These are phyloP conservation scores for Cicer yamashitae DNA, from an alignment of 306 rosid genomes.

Conservation along the genomic window DNA sequence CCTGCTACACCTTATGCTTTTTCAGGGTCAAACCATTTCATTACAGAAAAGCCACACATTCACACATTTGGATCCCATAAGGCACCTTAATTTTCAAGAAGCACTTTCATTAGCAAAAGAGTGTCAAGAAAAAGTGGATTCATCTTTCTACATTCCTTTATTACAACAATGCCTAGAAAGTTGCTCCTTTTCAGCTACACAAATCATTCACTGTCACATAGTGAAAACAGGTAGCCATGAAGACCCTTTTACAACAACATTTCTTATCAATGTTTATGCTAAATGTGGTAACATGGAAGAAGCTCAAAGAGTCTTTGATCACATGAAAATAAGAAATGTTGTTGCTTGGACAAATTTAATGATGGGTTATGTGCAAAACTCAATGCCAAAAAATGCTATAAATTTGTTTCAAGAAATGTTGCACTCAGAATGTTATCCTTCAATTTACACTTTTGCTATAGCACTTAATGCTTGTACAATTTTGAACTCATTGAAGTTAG, in stretches of 20 bases:
- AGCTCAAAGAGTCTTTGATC: conserved; percentile 67
- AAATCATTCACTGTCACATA: conserved; percentile 69
- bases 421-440: conserved; percentile 71
- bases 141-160: conserved; percentile 60
- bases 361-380: conserved; percentile 68
- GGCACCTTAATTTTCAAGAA: conserved; percentile 61
- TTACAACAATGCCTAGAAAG: conserved; percentile 69
- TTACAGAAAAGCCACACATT: conserved; percentile 59
- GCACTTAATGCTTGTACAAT: conserved; percentile 71
- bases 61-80: conserved; percentile 52
- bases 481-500: conserved; percentile 54
- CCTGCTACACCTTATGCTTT: conserved; percentile 39
- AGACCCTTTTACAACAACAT: conserved; percentile 60
- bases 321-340: conserved; percentile 61
- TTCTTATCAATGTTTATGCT: conserved; percentile 68
- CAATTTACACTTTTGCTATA: conserved; percentile 67
- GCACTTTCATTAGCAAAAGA: conserved; percentile 56
- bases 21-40: conserved; percentile 62
- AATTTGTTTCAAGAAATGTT: conserved; percentile 74
- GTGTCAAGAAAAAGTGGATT: conserved; percentile 45
- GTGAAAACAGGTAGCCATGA: conserved; percentile 67
- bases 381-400: conserved; percentile 60
- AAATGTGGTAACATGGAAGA: conserved; percentile 69
- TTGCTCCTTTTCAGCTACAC: conserved; percentile 51
- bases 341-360: conserved; percentile 77